Evolutionary conservation across 2,329 filamentous ascomycete genomes (phyloP), one percentile per base, ranked within the genome.

Genomic region (Phyllosticta citrichinensis): DNA sequence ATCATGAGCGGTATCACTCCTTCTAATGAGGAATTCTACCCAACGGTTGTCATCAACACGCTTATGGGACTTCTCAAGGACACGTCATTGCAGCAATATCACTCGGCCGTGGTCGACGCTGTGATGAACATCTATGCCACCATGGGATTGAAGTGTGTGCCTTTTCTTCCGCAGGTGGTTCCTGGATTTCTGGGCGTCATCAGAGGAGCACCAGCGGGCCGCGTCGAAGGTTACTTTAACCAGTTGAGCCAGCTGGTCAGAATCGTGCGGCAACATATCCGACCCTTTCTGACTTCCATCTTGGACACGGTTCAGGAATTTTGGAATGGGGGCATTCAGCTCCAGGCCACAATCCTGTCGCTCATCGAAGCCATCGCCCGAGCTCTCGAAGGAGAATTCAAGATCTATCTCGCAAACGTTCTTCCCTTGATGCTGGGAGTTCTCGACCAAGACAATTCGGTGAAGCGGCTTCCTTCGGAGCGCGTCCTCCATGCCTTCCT

Each of bases 71-170:
- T 99, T 66, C 77, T 99, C 40, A 95, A 93, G 68, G 94, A 99
- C 67, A 86, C 87, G 25, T 97, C 94, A 0, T 80, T 99, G 4
- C 84, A 87, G 12, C 89, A 95, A 69, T 93, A 96, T 68, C 95
- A 99, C 69, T 93, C 91, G 3, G 86, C 88, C 11, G 93, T 97
- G 14, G 94, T 99, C 57, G 94, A 97, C 72, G 94, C 94, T 5
- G 95, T 99, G 68, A 97, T 99, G 86, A 96, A 91, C 67, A 99
- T 99, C 62, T 99, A 99, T 76, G 89, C 94, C 67, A 99, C 95
- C 0, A 82, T 99, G 63, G 94, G 94, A 2, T 78, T 99, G 67
- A 96, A 97, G 72, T 99, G 94, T 71, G 93, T 99, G 9, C 89
- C 91, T 0, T 99, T 97, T 74, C 83, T 99, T 1, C 88, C 89